Evolutionary conservation across 139 green algal species (phyloP).

Genomic region (Tetradesmus obliquus): DNA sequence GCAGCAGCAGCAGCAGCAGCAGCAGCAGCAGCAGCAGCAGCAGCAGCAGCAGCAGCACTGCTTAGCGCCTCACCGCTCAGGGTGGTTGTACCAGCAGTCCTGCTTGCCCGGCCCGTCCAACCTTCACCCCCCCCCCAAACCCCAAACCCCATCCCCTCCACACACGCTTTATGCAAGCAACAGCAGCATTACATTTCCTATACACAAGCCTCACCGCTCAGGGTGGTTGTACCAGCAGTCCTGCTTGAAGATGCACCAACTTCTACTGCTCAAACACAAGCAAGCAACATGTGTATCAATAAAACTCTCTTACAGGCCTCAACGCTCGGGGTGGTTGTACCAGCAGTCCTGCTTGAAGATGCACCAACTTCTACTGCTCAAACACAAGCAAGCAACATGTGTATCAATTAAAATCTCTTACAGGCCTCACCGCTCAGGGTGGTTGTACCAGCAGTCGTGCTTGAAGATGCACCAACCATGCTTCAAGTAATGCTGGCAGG

Average conservation of each 20-base stretch:
- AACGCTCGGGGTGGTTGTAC: background rate
- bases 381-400: no score
- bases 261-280: no score
- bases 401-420: background rate
- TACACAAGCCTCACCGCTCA: no score
- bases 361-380: background rate
- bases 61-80: background rate
- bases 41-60: no score
- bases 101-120: background rate
- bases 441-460: slow-evolving; percentile 37
- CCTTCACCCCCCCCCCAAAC: background rate
- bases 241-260: background rate
- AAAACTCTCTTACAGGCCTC: no score
- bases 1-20: slow-evolving; percentile 10
- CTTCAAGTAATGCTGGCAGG: slow-evolving; percentile 31
- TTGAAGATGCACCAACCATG: slow-evolving; percentile 41
- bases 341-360: slow-evolving; percentile 33
- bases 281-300: no score
- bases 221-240: slow-evolving; percentile 39
- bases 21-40: background rate
- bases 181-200: no score
- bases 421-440: background rate
- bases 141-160: no score
- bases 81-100: slow-evolving; percentile 38
- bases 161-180: no score